Percentiles rank a stretch among this genome's conserved stretches.
Conservation (phyloP, 495 filamentous ascomycete genomes). For the Penicillium argentinense region DNA sequence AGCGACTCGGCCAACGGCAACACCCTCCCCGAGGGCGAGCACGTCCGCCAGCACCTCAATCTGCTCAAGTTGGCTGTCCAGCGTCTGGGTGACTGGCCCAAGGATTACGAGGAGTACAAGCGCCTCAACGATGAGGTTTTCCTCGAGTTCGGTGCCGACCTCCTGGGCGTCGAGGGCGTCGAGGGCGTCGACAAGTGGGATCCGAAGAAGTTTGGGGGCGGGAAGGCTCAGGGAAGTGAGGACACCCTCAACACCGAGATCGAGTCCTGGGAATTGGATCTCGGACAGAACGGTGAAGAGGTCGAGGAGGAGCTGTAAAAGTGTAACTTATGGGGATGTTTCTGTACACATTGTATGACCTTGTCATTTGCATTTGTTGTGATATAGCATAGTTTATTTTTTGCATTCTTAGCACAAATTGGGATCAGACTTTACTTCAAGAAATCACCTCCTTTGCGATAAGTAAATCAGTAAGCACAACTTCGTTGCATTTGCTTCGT, state of each 20-base stretch:
- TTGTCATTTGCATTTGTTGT: neutral
- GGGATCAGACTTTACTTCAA: constrained; percentile 3
- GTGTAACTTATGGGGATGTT: neutral
- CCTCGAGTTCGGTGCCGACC: constrained; percentile 22
- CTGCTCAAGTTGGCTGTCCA: constrained; percentile 41
- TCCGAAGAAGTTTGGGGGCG: constrained; percentile 35
- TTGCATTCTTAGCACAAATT: constrained; percentile 1
- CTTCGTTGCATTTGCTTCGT: too few relatives aligned
- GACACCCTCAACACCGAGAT: constrained; percentile 16
- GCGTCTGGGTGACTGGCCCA: constrained; percentile 41
- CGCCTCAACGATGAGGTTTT: constrained; percentile 20
- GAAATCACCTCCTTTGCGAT: too few relatives aligned
- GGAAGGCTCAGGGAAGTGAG: constrained; percentile 22
- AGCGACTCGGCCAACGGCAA: constrained; percentile 14
- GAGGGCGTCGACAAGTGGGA: constrained; percentile 41
- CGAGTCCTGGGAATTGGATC: constrained; percentile 23
- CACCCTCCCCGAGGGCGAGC: constrained; percentile 24
- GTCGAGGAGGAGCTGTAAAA: constrained; percentile 22
- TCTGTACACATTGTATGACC: neutral
- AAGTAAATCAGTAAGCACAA: too few relatives aligned
- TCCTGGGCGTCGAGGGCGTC: constrained; percentile 33
- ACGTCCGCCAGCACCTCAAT: constrained; percentile 36
- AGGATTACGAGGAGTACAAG: constrained; percentile 38
- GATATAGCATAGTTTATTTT: constrained; percentile 2
- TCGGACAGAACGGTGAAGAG: constrained; percentile 14